Evolutionary conservation across 1,284 basidiomycete genomes (phyloP).

Genomic region (Trichosporon sp.): DNA sequence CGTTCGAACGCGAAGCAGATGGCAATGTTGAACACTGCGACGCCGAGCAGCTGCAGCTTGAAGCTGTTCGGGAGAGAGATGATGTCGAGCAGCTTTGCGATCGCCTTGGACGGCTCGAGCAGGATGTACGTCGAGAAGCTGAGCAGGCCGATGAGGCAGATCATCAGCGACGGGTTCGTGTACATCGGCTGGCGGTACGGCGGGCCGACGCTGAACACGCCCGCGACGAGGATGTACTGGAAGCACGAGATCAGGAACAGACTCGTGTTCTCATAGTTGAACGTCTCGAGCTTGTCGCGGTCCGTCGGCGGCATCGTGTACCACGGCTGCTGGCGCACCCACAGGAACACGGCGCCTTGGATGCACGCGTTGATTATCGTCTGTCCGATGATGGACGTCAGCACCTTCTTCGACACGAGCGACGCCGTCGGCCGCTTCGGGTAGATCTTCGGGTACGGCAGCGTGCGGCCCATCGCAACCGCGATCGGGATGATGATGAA

Average conservation of each 20-base stretch:
- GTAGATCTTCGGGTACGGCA: conserved; percentile 80
- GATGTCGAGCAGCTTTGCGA: conserved; percentile 69
- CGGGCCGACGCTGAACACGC: conserved; percentile 94
- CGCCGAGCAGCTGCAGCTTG: conserved; percentile 64
- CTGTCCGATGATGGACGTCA: conserved; percentile 90
- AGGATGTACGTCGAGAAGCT: conserved; percentile 71
- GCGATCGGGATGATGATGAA: conserved; percentile 97
- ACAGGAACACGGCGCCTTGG: conserved; percentile 84
- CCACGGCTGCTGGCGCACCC: conserved; percentile 82
- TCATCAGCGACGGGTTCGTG: conserved; percentile 84
- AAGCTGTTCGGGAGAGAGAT: conserved; percentile 69
- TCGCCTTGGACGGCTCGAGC: conserved; percentile 61
- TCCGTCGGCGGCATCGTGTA: conserved; percentile 60
- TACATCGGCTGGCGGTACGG: conserved; percentile 93
- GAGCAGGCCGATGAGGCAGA: conserved; percentile 63
- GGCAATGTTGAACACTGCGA: conserved; percentile 69
- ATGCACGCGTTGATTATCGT: conserved; percentile 77
- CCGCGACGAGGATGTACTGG: conserved; percentile 96
- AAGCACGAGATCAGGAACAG: conserved; percentile 94
- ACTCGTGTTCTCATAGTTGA: conserved; percentile 88
- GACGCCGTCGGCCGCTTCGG: conserved; percentile 92
- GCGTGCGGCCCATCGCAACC: conserved; percentile 91
- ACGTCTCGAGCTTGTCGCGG: conserved; percentile 76
- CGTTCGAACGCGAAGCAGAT: conserved; percentile 74
- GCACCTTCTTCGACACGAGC: conserved; percentile 91